These are phyloP conservation scores for Chimonanthus salicifolius DNA, from an alignment of 164 flowering plant genomes.

Conservation along the genomic window DNA sequence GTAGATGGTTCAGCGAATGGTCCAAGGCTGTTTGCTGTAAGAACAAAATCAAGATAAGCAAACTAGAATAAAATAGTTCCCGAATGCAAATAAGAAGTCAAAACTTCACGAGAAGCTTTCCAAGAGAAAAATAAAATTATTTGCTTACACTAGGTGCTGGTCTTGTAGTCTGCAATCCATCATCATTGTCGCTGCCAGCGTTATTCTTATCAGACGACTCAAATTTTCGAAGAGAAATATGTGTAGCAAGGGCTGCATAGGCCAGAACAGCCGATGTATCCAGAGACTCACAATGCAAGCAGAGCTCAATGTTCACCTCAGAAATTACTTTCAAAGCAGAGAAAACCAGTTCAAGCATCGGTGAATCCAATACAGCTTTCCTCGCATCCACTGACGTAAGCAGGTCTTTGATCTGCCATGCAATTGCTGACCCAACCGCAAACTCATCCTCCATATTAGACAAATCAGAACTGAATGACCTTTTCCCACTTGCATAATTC, in stretches of 20 bases:
- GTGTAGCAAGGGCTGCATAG: constrained; percentile 64
- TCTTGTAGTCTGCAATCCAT: constrained; percentile 17
- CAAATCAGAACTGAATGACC: constrained; percentile 10
- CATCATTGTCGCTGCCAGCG: constrained; percentile 11
- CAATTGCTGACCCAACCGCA: constrained; percentile 47
- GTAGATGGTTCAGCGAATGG: constrained; percentile 43
- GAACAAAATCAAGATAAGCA: background rate
- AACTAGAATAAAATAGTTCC: background rate
- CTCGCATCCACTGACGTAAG: constrained; percentile 44
- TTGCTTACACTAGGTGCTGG: constrained; percentile 41
- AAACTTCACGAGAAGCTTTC: background rate
- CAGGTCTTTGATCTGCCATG: constrained; percentile 91
- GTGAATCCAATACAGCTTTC: constrained; percentile 43
- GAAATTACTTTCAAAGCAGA: constrained; percentile 58
- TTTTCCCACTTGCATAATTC: constrained; percentile 29
- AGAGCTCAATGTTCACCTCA: constrained; percentile 58
- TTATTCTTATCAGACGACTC: constrained; percentile 13
- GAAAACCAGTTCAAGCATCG: constrained; percentile 33
- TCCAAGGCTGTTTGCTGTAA: constrained; percentile 36
- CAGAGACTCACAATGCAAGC: constrained; percentile 40
- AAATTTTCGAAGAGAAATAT: constrained; percentile 38
- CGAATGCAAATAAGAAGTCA: background rate
- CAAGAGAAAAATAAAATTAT: background rate
- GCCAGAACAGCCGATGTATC: constrained; percentile 53
- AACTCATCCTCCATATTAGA: constrained; percentile 45